Percentiles rank a stretch among this genome's conserved stretches.
Evolutionary conservation across 441 rosid species (phyloP).

Genomic region (Manihot esculenta): DNA sequence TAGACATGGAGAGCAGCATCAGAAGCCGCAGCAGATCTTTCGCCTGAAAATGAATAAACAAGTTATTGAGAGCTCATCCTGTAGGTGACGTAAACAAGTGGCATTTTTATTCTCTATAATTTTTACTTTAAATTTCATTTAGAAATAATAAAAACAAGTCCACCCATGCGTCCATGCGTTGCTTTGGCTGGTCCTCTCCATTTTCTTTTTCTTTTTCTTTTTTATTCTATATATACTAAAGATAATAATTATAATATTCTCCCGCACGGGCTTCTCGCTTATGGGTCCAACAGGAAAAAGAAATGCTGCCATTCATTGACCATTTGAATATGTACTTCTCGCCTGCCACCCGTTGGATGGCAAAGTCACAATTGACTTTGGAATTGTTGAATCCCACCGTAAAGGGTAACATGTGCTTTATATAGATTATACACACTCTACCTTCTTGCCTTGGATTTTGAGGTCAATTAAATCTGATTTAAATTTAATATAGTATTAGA

Average conservation of each 20-base stretch:
- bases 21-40: neutral
- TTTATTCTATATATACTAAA: neutral
- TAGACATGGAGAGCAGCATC: too few relatives aligned
- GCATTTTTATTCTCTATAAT: neutral
- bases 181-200: slow-evolving; percentile 7
- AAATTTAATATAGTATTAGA: too few relatives aligned
- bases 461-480: too few relatives aligned
- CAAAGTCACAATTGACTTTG: too few relatives aligned
- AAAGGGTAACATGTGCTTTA: too few relatives aligned
- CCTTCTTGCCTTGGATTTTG: too few relatives aligned
- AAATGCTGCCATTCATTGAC: neutral
- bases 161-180: slow-evolving; percentile 1
- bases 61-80: too few relatives aligned
- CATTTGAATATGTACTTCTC: too few relatives aligned
- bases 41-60: neutral
- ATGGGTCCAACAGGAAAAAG: slow-evolving; percentile 13
- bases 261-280: slow-evolving; percentile 23
- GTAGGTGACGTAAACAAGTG: neutral
- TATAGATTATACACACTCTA: too few relatives aligned
- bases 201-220: neutral
- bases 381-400: too few relatives aligned
- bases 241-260: slow-evolving; percentile 5
- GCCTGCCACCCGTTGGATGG: too few relatives aligned
- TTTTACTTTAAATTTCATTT: neutral
- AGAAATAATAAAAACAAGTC: neutral